Evolutionary conservation across 1,139 yeast genomes (phyloP), one percentile per base, ranked within the genome.

Genomic region (Fermentozyma sake): DNA sequence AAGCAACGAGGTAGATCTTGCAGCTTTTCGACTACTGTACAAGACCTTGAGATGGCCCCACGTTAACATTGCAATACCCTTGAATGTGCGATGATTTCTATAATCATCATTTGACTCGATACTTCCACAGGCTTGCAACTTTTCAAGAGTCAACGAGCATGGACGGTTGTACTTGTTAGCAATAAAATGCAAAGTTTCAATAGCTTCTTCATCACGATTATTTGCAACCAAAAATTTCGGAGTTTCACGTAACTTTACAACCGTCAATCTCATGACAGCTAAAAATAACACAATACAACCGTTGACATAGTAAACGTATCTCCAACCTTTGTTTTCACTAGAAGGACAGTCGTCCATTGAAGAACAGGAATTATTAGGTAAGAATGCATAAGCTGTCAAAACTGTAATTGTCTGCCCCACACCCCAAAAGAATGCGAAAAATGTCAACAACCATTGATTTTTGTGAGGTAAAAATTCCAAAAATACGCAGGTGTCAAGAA

Each of bases 361-460:
- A 12, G 32, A 34, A 39, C 64, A 58, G 12, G 54, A 48, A 36
- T 50, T 39, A 27, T 41, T 46, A 23, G 56, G 61, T 30, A 59
- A 46, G 28, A 58, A 58, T 0, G 59, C 61, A 39, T 47, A 60
- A 2, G 63, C 61, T 15, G 58, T 37, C 11, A 52, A 42, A 17
- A 52, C 55, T 3, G 61, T 56, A 23, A 58, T 41, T 19, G 55
- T 49, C 34, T 58, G 64, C 16, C 65, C 65, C 20, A 59, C 39
- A 7, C 63, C 56, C 65, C 66, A 59, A 35, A 52, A 58, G 23
- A 53, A 52, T 5, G 65, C 65, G 37, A 59, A 57, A 25, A 58
- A 51, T 1, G 64, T 55, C 29, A 73, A 59, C 34, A 76, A 50
- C 54, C 53, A 50, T 16, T 46, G 49, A 33, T 41, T 33, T 18